phyloP scores from a whole-genome alignment of 2,329 filamentous ascomycete species.

The Paecilomyces niveus region DNA sequence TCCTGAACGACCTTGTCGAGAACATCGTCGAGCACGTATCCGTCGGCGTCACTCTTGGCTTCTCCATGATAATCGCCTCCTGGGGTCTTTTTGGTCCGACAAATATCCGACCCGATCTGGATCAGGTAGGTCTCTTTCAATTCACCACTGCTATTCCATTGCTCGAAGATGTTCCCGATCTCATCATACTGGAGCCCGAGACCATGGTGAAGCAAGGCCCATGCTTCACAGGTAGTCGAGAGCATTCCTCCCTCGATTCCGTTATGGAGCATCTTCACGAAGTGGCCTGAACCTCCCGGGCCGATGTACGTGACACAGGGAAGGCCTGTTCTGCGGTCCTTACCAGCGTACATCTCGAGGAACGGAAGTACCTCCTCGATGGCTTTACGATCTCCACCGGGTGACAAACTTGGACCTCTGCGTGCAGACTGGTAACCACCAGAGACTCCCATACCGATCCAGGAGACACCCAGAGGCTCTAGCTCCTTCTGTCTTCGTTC shows the following conservation, averaged over 20 bases:
- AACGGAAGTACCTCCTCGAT: slow-evolving; percentile 56
- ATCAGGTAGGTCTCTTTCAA: slow-evolving; percentile 56
- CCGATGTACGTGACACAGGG: slow-evolving; percentile 57
- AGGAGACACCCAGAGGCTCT: slow-evolving; percentile 51
- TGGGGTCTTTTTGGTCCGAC: slow-evolving; percentile 42
- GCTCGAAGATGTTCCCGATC: slow-evolving; percentile 51
- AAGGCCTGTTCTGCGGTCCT: slow-evolving; percentile 48
- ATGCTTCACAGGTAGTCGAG: slow-evolving; percentile 56
- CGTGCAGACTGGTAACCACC: slow-evolving; percentile 64
- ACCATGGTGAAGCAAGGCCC: slow-evolving; percentile 54
- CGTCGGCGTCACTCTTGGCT: slow-evolving; percentile 24
- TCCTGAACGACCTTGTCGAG: slow-evolving; percentile 68
- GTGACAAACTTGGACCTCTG: slow-evolving; percentile 60
- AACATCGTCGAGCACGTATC: slow-evolving; percentile 53
- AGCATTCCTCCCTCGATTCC: slow-evolving; percentile 69
- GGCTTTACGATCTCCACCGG: slow-evolving; percentile 52
- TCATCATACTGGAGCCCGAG: slow-evolving; percentile 55
- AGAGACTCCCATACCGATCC: slow-evolving; percentile 61
- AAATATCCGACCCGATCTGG: slow-evolving; percentile 56
- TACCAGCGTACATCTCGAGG: slow-evolving; percentile 55
- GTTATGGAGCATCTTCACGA: slow-evolving; percentile 71
- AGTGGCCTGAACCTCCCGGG: slow-evolving; percentile 59
- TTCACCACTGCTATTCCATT: slow-evolving; percentile 55
- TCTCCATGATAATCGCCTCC: slow-evolving; percentile 27
- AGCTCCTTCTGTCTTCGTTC: slow-evolving; percentile 56